Percentiles rank a stretch among this genome's conserved stretches.
Evolutionary conservation across 2,329 filamentous ascomycete species (phyloP).

Genomic region (Penicillium freii): DNA sequence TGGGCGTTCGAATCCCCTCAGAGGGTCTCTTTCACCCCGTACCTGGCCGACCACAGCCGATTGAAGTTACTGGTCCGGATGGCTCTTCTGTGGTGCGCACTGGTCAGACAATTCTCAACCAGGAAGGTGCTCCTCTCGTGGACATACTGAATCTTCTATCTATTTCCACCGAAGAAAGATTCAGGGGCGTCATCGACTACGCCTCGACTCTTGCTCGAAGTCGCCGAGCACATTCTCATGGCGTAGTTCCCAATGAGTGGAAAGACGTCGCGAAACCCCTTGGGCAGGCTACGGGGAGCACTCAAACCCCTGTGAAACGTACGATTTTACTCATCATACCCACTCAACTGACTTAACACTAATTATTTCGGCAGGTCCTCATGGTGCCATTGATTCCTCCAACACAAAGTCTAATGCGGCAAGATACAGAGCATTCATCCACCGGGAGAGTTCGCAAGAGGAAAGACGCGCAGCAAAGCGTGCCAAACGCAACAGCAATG

Average conservation of each 20-base stretch:
- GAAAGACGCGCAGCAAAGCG: slow-evolving; percentile 68
- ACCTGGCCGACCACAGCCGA: slow-evolving; percentile 43
- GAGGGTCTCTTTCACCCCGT: slow-evolving; percentile 53
- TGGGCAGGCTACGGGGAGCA: slow-evolving; percentile 36
- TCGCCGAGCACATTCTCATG: slow-evolving; percentile 75
- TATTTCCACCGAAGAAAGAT: slow-evolving; percentile 74
- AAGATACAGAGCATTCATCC: slow-evolving; percentile 61
- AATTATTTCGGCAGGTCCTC: slow-evolving; percentile 33
- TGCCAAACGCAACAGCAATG: slow-evolving; percentile 58
- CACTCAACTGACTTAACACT: slow-evolving; percentile 9
- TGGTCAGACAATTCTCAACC: slow-evolving; percentile 70
- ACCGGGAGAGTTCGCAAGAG: slow-evolving; percentile 68
- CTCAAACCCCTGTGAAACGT: slow-evolving; percentile 42
- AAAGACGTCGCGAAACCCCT: slow-evolving; percentile 60
- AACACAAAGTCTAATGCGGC: slow-evolving; percentile 46
- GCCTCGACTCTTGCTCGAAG: slow-evolving; percentile 67
- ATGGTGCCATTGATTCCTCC: slow-evolving; percentile 41
- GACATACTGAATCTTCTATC: slow-evolving; percentile 82
- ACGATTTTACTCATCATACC: slow-evolving; percentile 17
- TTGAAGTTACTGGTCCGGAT: slow-evolving; percentile 59
- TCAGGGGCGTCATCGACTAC: slow-evolving; percentile 75
- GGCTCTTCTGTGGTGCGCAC: slow-evolving; percentile 61
- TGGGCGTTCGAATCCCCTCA: slow-evolving; percentile 59
- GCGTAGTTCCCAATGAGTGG: slow-evolving; percentile 74
- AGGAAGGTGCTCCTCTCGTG: slow-evolving; percentile 64